Evolutionary conservation across 306 rosid genomes (phyloP), one percentile per base, ranked within the genome.

Genomic region (Medicago ruthenica): DNA sequence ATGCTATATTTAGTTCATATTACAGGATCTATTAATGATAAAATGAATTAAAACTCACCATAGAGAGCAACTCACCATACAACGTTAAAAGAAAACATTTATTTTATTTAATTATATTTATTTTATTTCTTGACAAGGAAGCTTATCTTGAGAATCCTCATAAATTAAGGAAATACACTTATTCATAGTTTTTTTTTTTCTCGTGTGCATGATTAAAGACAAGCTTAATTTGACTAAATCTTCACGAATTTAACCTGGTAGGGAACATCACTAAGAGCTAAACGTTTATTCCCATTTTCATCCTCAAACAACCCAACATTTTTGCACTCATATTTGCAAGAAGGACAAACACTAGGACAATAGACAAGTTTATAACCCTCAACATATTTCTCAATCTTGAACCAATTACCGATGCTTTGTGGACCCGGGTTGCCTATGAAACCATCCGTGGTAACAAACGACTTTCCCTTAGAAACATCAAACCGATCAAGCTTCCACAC

Each of bases 371-470:
- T 78, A 36, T 78, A 78, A 70, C 31, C 76, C 11, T n/a, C 76
- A 6, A 34, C 81, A 36, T 78, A 70, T 16, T 78, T 70, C 64
- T 70, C 81, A 37, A 78, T 78, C 45, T 78, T 86, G 75, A 88
- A 86, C 88, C 89, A 86, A 7, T 79, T 86, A 14, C 54, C 15
- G 4, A 77, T 34, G 0, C 89, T 86, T 72, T 41, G 5, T 34
- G 27, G 40, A 18, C 88, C 86, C 0, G 84, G 88, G 60, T 81
- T 67, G 7, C 91, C 93, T 0, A 73, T 60, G 34, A 66, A 77
- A 0, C 87, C 88, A 1, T 85, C 83, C 0, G 71, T 79, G 1
- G 67, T 77, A 67, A 87, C 76, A 17, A 74, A 83, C 80, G 79
- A 36, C 12, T 75, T 79, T 1, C 71, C 69, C 0, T 22, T 45